Percentiles rank a stretch among this genome's conserved stretches.
Evolutionary conservation across 176 grass and related monocot genomes (phyloP).

Genomic region (Tillandsia leiboldiana): DNA sequence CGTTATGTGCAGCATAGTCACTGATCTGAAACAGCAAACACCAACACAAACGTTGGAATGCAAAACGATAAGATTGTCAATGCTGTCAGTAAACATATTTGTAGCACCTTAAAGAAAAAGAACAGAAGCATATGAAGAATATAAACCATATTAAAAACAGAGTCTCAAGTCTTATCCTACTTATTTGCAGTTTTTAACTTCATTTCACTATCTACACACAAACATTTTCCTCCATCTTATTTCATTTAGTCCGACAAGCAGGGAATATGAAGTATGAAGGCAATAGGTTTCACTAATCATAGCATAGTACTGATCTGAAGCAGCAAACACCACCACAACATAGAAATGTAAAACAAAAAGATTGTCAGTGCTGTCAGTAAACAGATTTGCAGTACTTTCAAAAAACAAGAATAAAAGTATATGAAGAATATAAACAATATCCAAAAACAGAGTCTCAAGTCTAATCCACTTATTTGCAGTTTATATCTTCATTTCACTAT

Average conservation of each 20-base stretch:
- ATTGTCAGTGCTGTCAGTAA: constrained; percentile 11
- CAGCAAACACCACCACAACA: constrained; percentile 10
- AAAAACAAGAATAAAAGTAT: neutral
- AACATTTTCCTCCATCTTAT: too few relatives aligned
- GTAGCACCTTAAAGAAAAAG: neutral
- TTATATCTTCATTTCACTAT: too few relatives aligned
- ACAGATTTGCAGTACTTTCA: neutral
- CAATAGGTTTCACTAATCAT: constrained; percentile 17
- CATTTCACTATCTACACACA: too few relatives aligned
- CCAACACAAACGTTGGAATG: constrained; percentile 10
- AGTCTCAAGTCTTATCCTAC: too few relatives aligned
- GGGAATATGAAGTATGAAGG: too few relatives aligned
- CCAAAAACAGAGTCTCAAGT: too few relatives aligned
- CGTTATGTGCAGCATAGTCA: constrained; percentile 53
- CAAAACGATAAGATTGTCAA: constrained; percentile 17
- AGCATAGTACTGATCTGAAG: constrained; percentile 49
- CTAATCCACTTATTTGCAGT: too few relatives aligned
- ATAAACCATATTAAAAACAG: too few relatives aligned
- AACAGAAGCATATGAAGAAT: neutral
- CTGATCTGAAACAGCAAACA: constrained; percentile 33
- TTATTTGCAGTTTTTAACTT: too few relatives aligned
- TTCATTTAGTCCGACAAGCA: too few relatives aligned
- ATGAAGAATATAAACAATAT: neutral
- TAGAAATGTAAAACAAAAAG: constrained; percentile 8
- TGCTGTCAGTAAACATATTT: neutral